Conservation (phyloP, 108 stramenopile genomes). For the Pseudonitzschia pungens region DNA sequence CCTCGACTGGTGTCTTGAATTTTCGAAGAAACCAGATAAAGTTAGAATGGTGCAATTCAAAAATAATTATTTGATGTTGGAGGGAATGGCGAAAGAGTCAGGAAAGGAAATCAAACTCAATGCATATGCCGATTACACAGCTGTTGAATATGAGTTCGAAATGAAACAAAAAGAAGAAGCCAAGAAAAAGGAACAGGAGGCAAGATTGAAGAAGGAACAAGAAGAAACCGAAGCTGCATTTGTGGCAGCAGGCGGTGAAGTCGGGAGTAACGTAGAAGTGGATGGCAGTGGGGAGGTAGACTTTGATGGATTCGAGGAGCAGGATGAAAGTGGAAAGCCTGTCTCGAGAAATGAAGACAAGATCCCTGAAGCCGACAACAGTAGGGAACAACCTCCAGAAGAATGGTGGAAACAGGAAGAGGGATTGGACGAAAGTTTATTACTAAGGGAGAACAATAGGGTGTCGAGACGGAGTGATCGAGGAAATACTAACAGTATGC, state of each 20-base stretch:
- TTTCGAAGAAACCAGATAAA: slow-evolving; percentile 66
- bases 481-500: neutral
- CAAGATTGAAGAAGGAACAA: slow-evolving; percentile 34
- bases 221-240: slow-evolving; percentile 26
- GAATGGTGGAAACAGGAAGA: slow-evolving; percentile 20
- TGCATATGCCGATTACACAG: slow-evolving; percentile 79
- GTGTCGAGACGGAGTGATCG: neutral
- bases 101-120: slow-evolving; percentile 78
- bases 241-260: slow-evolving; percentile 26
- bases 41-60: slow-evolving; percentile 69
- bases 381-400: neutral
- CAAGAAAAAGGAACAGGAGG: slow-evolving; percentile 45
- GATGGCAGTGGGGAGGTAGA: slow-evolving; percentile 19
- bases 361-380: neutral
- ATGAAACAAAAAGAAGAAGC: slow-evolving; percentile 38
- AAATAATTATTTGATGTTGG: slow-evolving; percentile 76
- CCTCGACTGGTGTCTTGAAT: slow-evolving; percentile 84
- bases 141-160: slow-evolving; percentile 70
- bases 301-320: slow-evolving; percentile 6
- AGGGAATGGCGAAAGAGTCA: slow-evolving; percentile 71
- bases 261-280: slow-evolving; percentile 18
- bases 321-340: slow-evolving; percentile 24
- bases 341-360: slow-evolving; percentile 20
- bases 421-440: slow-evolving; percentile 13
- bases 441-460: neutral